Evolutionary conservation across 129 eudicot species (phyloP), one percentile per base, ranked within the genome.

Genomic region (Flaveria linearis): DNA sequence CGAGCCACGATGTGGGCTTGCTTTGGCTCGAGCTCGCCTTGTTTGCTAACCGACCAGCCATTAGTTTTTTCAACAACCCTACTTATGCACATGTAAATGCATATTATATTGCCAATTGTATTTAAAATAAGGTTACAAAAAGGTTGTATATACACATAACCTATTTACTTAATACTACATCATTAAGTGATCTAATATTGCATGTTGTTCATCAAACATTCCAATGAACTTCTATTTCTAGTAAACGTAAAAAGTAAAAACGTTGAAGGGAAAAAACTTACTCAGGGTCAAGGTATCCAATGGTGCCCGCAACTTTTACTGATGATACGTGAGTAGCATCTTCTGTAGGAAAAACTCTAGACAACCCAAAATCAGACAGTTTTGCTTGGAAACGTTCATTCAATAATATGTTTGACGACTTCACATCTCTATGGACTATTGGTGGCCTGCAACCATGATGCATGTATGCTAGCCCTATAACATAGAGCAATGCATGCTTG

Each of bases 371-470:
- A 26, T 62, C 68, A 1, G 68, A 6, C 10, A 62, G 43, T 62
- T 62, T 62, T 62, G 68, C 68, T 18, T 62, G 43, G 68, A 62
- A 61, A 28, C 68, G 1, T 26, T 62, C 68, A 28, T 62, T 64
- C 45, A 83, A 60, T 28, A 83, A 50, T 51, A 83, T 83, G 58
- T 83, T 74, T n/a, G 78, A 17, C 4, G 70, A 4, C 78, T 74
- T 79, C 25, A 79, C 81, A 75, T 83, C 87, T 74, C 83, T 78
- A 42, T 78, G 86, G 33, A 78, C 74, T 67, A 78, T 78, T 12
- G 77, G 77, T 16, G 82, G 82, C 66, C 66, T 50, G 80, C 88
- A 81, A 36, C 88, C 91, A 71, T 81, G 67, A 61, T 84, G 91
- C 82, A 84, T 15, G 74, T 87, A 87, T 71, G 74, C 86, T 72